Conservation (phyloP, 2,329 filamentous ascomycete genomes). For the Helotiales sp. region DNA sequence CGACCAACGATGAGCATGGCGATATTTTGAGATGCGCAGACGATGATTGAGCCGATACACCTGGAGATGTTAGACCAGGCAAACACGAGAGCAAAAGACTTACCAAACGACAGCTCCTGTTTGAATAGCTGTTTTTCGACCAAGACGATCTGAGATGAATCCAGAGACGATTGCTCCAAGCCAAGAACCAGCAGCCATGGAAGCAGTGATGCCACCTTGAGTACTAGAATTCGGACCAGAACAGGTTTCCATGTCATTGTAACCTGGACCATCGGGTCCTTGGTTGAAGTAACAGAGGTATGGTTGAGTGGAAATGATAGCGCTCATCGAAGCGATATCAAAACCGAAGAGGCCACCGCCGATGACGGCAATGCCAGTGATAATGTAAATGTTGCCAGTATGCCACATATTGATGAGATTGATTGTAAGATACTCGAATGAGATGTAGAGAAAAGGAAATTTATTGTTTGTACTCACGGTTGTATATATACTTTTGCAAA, state of each 20-base stretch:
- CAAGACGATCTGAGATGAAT: slow-evolving; percentile 61
- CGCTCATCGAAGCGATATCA: slow-evolving; percentile 62
- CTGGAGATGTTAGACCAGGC: slow-evolving; percentile 42
- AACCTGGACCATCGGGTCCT: slow-evolving; percentile 28
- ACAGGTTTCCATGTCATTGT: slow-evolving; percentile 51
- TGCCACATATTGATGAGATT: slow-evolving; percentile 23
- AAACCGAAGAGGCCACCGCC: slow-evolving; percentile 46
- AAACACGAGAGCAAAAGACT: background rate
- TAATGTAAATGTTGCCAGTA: slow-evolving; percentile 35
- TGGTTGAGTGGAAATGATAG: slow-evolving; percentile 55
- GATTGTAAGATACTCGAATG: slow-evolving; percentile 3
- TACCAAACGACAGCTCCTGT: slow-evolving; percentile 53
- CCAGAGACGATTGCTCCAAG: slow-evolving; percentile 62
- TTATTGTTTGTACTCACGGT: background rate
- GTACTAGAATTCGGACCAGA: slow-evolving; percentile 56
- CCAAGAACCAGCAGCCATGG: slow-evolving; percentile 74
- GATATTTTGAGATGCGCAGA: slow-evolving; percentile 60
- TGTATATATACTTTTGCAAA: background rate
- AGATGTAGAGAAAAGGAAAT: background rate
- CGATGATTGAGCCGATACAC: slow-evolving; percentile 64
- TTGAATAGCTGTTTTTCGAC: slow-evolving; percentile 55
- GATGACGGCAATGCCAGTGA: slow-evolving; percentile 35
- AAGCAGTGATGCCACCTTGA: slow-evolving; percentile 68
- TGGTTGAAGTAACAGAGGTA: slow-evolving; percentile 57
- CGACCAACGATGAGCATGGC: slow-evolving; percentile 59